phyloP scores from a whole-genome alignment of 2,329 filamentous ascomycete genomes.

The Dothidotthia symphoricarpi region DNA sequence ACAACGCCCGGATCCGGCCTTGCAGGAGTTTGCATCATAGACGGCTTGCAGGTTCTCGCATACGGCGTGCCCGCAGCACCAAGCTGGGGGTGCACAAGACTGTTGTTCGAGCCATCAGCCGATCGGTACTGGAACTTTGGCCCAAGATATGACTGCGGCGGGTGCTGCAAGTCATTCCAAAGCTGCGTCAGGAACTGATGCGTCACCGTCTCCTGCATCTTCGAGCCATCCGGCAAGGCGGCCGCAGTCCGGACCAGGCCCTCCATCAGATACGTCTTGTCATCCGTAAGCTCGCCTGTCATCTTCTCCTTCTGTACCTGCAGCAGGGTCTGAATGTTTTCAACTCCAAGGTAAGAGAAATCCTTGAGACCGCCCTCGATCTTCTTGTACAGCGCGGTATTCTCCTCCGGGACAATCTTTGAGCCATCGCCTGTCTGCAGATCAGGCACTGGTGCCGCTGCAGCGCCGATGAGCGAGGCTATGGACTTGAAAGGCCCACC shows the following conservation, averaged over 20 bases:
- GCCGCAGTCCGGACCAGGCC: slow-evolving; percentile 52
- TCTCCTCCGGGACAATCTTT: slow-evolving; percentile 35
- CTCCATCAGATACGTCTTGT: slow-evolving; percentile 63
- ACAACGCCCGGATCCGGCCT: slow-evolving; percentile 65
- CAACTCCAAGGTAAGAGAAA: slow-evolving; percentile 33
- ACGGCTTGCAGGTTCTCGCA: slow-evolving; percentile 63
- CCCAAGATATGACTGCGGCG: slow-evolving; percentile 47
- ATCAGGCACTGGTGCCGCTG: slow-evolving; percentile 33
- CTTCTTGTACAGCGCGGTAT: slow-evolving; percentile 32
- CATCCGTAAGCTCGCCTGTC: slow-evolving; percentile 57
- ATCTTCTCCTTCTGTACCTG: slow-evolving; percentile 38
- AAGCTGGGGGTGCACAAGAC: slow-evolving; percentile 61
- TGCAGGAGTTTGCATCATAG: slow-evolving; percentile 56
- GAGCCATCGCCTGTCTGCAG: slow-evolving; percentile 46
- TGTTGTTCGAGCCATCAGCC: slow-evolving; percentile 55
- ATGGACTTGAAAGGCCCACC: slow-evolving; percentile 30
- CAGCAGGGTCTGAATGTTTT: slow-evolving; percentile 40
- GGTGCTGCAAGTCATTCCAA: slow-evolving; percentile 51
- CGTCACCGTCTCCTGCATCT: slow-evolving; percentile 44
- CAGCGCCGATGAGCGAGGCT: slow-evolving; percentile 30
- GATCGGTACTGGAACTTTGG: slow-evolving; percentile 49
- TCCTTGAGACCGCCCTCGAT: slow-evolving; percentile 36
- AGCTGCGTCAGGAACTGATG: slow-evolving; percentile 47
- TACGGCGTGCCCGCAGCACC: slow-evolving; percentile 67
- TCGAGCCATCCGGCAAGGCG: slow-evolving; percentile 43